Evolutionary conservation across 2,329 filamentous ascomycete species (phyloP), one percentile per base, ranked within the genome.

Genomic region (Aspergillus fijiensis): DNA sequence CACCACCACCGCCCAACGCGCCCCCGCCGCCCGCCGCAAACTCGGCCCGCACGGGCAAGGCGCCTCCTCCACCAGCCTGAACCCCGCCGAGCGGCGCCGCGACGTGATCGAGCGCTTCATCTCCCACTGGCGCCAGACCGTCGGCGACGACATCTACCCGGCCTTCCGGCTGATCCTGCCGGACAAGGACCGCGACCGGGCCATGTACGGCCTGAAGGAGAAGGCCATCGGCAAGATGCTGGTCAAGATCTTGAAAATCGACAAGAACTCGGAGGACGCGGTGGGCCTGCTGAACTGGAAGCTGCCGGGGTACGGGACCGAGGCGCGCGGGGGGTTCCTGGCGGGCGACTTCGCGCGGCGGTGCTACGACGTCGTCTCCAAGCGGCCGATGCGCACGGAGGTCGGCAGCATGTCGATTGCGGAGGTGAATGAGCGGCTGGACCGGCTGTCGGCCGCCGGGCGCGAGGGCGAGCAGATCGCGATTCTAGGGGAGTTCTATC

Each of bases 191-290:
- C 87, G 92, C 45, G 92, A 98, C 70, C 86, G 95, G 51, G 89
- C 90, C 19, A 92, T 96, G 81, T 99, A 98, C 70, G 92, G 94
- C 0, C 81, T 99, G 47, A 98, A 98, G 72, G 95, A 99, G 79
- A 93, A 89, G 72, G 86, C 88, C 5, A 92, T 99, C 61, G 94
- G 89, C 10, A 96, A 92, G 72, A 79, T 98, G 21, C 81, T 98
- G n/a, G 90, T 97, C 60, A 94, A 92, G 72, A 84, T 96, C 45
- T 89, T 96, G 82, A 94, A 93, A 72, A 96, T 99, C 69, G 89
- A 93, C 78, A 91, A 89, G 69, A 88, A 93, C 68, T 96, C 92
- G 0, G 91, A 96, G 64, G 94, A 98, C 78, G 94, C 89, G 0
- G 89, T 89, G 71, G 92, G 86, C 64, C 81, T 99, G 25, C 76